Evolutionary conservation across 768 basidiomycete species (phyloP), one percentile per base, ranked within the genome.

Genomic region (Suillus plorans): DNA sequence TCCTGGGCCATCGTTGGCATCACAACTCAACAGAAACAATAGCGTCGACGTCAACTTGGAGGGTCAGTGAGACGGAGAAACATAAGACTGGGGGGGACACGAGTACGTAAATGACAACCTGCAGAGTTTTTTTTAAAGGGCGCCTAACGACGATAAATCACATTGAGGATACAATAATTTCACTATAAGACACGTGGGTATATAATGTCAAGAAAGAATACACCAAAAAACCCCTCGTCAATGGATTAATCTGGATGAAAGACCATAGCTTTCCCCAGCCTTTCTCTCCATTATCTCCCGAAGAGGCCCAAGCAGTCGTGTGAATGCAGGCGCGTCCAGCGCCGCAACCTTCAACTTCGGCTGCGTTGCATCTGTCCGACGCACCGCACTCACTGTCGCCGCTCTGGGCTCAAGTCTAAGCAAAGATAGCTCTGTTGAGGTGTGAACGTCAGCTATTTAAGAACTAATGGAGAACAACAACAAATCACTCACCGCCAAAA

Each of bases 231-330:
- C 20, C 7, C 22, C 25, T 42, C 6, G 34, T 61, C 66, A 80
- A 52, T 78, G 79, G 68, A 76, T 75, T 31, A 77, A 63, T 59
- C 74, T 68, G 52, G 74, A 63, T 71, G 64, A 71, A 62, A 74
- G 66, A 3, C 83, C 84, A 74, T 93, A 93, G 58, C 81, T 83
- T 72, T 91, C 89, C 25, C 89, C 91, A n/a, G 92, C 90, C 71
- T 89, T 87, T 69, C 94, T 86, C 73, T 94, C 93, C 93, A 96
- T 94, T 73, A 95, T 89, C 76, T 96, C 95, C 66, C 92, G 87
- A 68, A 97, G 80, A 25, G 95, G 95, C 5, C 97, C 97, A 39
- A 99, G 86, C 50, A 99, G 80, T 47, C 97, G 88, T 14, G 95
- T 97, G 73, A 99, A 99, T 22, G 96, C 91, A 64, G 92, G 86